Evolutionary conservation across 2,329 filamentous ascomycete genomes (phyloP), one percentile per base, ranked within the genome.

Genomic region (Podosphaera fusca): DNA sequence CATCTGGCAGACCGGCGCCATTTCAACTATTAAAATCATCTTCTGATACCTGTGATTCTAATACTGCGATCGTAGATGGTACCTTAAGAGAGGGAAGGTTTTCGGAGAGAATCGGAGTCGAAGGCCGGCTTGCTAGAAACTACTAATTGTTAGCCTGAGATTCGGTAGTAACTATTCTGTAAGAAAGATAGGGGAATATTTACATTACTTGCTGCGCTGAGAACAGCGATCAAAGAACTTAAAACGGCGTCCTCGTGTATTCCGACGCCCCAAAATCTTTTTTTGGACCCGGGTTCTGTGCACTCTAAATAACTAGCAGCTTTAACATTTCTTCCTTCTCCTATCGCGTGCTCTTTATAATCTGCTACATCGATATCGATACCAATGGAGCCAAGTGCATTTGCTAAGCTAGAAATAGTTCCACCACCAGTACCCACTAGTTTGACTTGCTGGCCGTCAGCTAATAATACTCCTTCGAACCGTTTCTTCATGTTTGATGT

Each of bases 241-340:
- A 94, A 86, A 29, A 94, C 87, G 59, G 94, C 87, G 73, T 95
- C 90, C 68, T 90, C 84, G 68, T 95, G 87, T 63, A 95, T 86
- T 38, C 87, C 88, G 5, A 95, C 84, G 63, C 88, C 88, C 87
- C 88, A 95, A 2, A 94, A 84, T 65, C 79, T 84, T 64, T 86
- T 75, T 56, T 77, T 77, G 60, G 75, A 82, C 52, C 78, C 80
- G 3, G 77, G 71, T 29, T 81, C 76, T 34, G 78, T 88, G 70
- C 88, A 95, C 70, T 95, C 86, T 61, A 96, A 94, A 68, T 94
- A 96, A 1, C 89, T 87, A 1, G 88, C 90, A n/a, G 90, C 90
- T 73, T 94, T 94, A 62, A 90, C 87, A 60, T 87, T 80, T 58
- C 81, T 79, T 60, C 86, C 87, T 55, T 76, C 75, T 62, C 87